Evolutionary conservation across 208 protist genomes (phyloP), one percentile per base, ranked within the genome.

Genomic region (Acanthamoeba triangularis): DNA sequence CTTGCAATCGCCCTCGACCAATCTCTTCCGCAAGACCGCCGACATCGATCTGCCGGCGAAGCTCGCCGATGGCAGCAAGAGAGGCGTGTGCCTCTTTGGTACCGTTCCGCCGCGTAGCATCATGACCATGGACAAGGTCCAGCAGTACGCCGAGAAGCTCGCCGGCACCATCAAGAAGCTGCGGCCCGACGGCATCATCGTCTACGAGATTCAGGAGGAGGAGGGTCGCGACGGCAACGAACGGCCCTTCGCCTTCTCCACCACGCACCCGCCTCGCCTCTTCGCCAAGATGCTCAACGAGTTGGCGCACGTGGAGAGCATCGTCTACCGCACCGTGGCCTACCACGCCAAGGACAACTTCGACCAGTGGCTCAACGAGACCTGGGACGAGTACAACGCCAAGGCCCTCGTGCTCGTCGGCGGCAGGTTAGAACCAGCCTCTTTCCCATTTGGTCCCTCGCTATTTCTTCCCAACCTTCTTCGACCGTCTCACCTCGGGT

Each of bases 201-300:
- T 87, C 25, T 87, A 87, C 78, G 78, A 87, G 78, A 87, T 87
- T 23, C 78, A 87, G 49, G 78, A 87, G 25, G 78, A 87, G 49
- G 78, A 87, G 78, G 78, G 78, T 35, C 78, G 78, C 44, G 78
- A 87, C 47, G 78, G 78, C 47, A 59, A 87, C 49, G 78, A 56
- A 37, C 44, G 78, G 2, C 78, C 78, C 20, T 87, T 87, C 47
- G 78, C 78, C 25, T 87, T 41, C 30, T n/a, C 78, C 28, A 87
- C 78, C 78, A 87, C 78, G 49, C 78, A 87, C 49, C 78, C 78
- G 20, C 78, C 78, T 10, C 78, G 78, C 11, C 49, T 63, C 33
- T 87, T 87, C 61, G 78, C 78, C 28, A 87, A 87, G 47, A 35
- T 87, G 78, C 41, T 87, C 78, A 87, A 61, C 78, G 78, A 87